Evolutionary conservation across 2,329 filamentous ascomycete species (phyloP), one percentile per base, ranked within the genome.

Genomic region (Claviceps quebecensis): DNA sequence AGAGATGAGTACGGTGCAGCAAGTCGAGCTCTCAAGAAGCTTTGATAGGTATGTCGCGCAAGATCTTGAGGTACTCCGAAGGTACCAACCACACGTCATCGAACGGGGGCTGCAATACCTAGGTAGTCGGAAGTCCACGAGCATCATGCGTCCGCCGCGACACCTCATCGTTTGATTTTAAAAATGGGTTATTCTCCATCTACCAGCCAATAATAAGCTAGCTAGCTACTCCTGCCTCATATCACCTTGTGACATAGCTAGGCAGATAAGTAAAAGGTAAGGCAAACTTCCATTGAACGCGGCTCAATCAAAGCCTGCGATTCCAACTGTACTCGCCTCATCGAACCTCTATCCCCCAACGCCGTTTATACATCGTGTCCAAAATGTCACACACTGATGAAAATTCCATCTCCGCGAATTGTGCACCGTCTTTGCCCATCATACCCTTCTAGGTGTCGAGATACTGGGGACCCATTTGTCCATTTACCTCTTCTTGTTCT

Each of bases 401-500:
- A 17, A 47, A 11, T 34, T 34, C 23, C 43, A 34, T 11, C 14
- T n/a, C 11, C 4, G 29, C 14, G 23, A 45, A 34, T 17, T 34
- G 22, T 16, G 23, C 17, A 14, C 13, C 13, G 4, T 17, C 16
- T 37, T 41, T 34, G 23, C 19, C 26, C 47, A 19, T 34, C 23
- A 3, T 16, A 8, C 8, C 8, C 26, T 14, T 23, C n/a, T 38
- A 36, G 7, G 22, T 22, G n/a, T 9, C 39, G n/a, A 22, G 39
- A 44, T 26, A 49, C 1, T 23, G 19, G 2, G 4, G n/a, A 7
- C 1, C 5, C 11, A 1, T 34, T 11, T 34, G 29, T 41, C 14
- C 6, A 5, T 36, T 53, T 39, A 54, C 45, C 40, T 51, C 53
- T 53, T 54, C 48, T 53, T 52, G 36, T 49, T 53, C 51, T 49